Evolutionary conservation across 345 rosid species (phyloP), one percentile per base, ranked within the genome.

Genomic region (Crucihimalaya himalaica): DNA sequence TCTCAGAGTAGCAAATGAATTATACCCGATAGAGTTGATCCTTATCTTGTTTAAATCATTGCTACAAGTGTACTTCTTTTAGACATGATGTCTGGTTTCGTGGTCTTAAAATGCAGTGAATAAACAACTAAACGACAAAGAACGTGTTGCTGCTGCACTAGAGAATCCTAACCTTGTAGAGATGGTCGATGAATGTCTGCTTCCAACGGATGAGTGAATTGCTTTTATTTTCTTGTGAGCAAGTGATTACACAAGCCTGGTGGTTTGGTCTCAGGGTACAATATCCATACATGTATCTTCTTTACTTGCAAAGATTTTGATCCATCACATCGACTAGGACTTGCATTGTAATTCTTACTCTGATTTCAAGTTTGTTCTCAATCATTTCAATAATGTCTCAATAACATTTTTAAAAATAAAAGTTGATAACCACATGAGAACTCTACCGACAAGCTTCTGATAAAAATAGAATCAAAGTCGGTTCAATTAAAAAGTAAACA

Each of bases 141-240:
- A 92, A 68, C 83, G 99, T 71, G 92, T 92, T 1, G 94, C 98
- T 4, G 96, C 97, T 50, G 98, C 99, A 19, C 66, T 92, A 75
- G 97, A 96, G 86, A 96, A 88, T 81, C 97, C 99, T 32, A 85
- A 86, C 81, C 87, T 96, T 14, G 86, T 92, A 74, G 98, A 86
- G 35, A 86, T 92, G 93, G 94, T 96, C 12, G 95, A 92, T 45
- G 97, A 89, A 73, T 92, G 97, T 68, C 62, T 96, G 75, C 81
- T 86, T 66, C 90, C 95, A 57, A 80, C 96, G 6, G 84, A 66
- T 75, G 86, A 72, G 54, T 88, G 86, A 83, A 27, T 32, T 57
- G n/a, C n/a, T n/a, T n/a, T n/a, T n/a, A n/a, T n/a, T n/a, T n/a
- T n/a, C n/a, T n/a, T n/a, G n/a, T n/a, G 8, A 58, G 63, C 43